phyloP scores from a whole-genome alignment of 495 filamentous ascomycete species.

The Neurospora sp. region DNA sequence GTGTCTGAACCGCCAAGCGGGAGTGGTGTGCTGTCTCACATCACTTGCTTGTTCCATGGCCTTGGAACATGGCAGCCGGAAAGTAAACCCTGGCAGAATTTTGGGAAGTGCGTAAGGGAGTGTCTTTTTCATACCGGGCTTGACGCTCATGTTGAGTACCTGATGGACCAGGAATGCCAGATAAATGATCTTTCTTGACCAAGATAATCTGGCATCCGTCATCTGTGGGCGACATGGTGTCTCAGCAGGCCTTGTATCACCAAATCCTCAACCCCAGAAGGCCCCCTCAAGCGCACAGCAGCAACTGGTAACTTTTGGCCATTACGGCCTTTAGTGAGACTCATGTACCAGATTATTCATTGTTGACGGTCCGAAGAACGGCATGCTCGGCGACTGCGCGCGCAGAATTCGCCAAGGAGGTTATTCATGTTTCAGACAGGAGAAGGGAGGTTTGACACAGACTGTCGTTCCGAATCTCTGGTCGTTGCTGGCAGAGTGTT shows the following conservation, averaged over 20 bases:
- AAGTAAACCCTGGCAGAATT: background rate
- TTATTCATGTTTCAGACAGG: background rate
- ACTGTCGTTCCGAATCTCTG: background rate
- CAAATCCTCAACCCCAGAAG: background rate
- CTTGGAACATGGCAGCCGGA: background rate
- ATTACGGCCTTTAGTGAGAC: background rate
- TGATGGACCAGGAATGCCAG: background rate
- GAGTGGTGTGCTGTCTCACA: background rate
- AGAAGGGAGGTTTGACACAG: background rate
- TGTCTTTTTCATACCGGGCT: background rate
- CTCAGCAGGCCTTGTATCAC: constrained; percentile 10
- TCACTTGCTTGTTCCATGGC: background rate
- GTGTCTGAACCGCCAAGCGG: constrained; percentile 2
- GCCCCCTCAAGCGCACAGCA: background rate
- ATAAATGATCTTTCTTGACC: constrained; percentile 3
- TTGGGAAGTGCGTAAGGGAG: background rate
- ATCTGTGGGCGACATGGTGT: constrained; percentile 17
- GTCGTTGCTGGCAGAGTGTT: background rate
- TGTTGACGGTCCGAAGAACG: background rate
- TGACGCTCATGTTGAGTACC: background rate
- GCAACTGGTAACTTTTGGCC: background rate
- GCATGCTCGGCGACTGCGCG: background rate
- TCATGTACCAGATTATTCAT: background rate
- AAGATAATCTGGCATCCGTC: constrained; percentile 4
- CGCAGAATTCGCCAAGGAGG: background rate